A percentile compares a stretch with the other conserved stretches of the same genome.
phyloP scores from a whole-genome alignment of 129 eudicot genomes.

The Gnaphalium uliginosum region DNA sequence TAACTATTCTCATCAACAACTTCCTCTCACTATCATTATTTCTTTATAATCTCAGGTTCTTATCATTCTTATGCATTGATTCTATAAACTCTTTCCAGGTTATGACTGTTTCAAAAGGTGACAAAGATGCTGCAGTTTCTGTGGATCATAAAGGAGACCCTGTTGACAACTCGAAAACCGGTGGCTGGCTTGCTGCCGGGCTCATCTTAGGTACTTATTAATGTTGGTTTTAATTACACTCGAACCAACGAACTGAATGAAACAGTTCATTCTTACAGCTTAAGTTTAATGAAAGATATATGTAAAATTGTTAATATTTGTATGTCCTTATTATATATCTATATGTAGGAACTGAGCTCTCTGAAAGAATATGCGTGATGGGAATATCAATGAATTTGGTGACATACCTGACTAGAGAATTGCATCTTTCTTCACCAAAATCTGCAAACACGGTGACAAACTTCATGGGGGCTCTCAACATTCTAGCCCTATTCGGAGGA shows the following conservation, averaged over 20 bases:
- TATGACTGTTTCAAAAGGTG: conserved; percentile 44
- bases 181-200: conserved; percentile 99
- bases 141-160: conserved; percentile 78
- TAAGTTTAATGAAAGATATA: neutral
- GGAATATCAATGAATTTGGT: conserved; percentile 97
- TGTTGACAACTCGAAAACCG: conserved; percentile 73
- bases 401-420: conserved; percentile 74
- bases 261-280: neutral
- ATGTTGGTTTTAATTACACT: neutral
- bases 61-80: conserved; percentile 17
- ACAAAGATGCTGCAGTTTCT: conserved; percentile 43
- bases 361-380: conserved; percentile 90
- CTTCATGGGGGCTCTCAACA: conserved; percentile 92
- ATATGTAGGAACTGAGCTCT: conserved; percentile 76
- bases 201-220: conserved; percentile 72
- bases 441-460: conserved; percentile 93
- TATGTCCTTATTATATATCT: neutral
- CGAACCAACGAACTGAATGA: neutral
- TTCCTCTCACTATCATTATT: conserved; percentile 17
- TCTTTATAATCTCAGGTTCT: neutral
- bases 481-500: conserved; percentile 84
- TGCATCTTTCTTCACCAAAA: conserved; percentile 86
- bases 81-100: conserved; percentile 46
- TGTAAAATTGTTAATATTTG: neutral
- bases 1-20: conserved; percentile 24